Conservation (phyloP, 2,329 filamentous ascomycete species). For the Aspergillus sp. region DNA sequence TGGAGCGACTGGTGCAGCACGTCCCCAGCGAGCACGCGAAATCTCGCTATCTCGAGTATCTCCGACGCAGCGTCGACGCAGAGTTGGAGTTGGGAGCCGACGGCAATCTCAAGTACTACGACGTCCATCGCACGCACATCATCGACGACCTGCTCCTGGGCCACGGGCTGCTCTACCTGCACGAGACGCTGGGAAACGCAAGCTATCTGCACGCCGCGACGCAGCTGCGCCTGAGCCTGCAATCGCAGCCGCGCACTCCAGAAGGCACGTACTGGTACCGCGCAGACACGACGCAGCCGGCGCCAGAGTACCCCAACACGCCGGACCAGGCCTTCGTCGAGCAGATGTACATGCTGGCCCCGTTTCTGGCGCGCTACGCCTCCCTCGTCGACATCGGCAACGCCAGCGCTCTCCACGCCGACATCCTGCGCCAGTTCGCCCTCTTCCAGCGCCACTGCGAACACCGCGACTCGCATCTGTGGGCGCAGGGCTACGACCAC, state of each 20-base stretch:
- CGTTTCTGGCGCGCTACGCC: conserved; percentile 34
- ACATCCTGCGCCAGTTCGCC: conserved; percentile 39
- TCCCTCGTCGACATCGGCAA: conserved; percentile 27
- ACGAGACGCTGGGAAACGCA: conserved; percentile 5
- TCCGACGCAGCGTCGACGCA: no score
- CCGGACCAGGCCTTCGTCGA: conserved; percentile 47
- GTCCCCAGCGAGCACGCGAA: no score
- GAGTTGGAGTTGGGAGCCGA: no score
- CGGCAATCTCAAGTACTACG: no score
- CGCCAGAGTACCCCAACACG: conserved; percentile 32
- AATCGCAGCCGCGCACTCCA: conserved; percentile 11
- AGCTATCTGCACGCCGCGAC: conserved; percentile 8
- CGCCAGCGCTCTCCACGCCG: conserved; percentile 24
- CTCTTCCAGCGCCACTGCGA: conserved; percentile 38
- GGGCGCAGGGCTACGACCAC: conserved; percentile 49
- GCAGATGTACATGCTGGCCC: conserved; percentile 43
- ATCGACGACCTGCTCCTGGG: no score
- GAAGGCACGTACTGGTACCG: conserved; percentile 14
- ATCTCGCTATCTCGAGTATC: no score
- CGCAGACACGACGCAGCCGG: no score
- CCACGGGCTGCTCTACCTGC: conserved; percentile 3
- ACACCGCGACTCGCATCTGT: conserved; percentile 33
- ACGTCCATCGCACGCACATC: no score
- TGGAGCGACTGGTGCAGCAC: conserved; percentile 11
- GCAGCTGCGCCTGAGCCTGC: conserved; percentile 11